Percentiles rank a stretch among this genome's conserved stretches.
These are phyloP conservation scores for Lasiodiplodia sp. DNA, from an alignment of 2,329 filamentous ascomycete species.

Conservation along the genomic window DNA sequence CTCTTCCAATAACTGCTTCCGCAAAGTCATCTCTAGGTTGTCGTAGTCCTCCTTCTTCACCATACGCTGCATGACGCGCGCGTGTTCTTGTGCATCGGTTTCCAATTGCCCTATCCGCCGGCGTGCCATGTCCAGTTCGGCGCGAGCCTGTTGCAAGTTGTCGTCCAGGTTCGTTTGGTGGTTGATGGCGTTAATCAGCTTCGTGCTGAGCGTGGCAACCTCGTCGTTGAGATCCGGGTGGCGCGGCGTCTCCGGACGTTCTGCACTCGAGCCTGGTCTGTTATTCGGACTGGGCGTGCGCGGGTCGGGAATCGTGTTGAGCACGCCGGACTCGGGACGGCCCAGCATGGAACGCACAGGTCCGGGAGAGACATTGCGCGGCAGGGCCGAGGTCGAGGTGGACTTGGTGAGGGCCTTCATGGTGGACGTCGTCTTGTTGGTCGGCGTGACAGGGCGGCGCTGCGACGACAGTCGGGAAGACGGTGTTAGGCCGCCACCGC, in stretches of 20 bases:
- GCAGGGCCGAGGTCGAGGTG: slow-evolving; percentile 46
- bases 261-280: slow-evolving; percentile 41
- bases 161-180: slow-evolving; percentile 93
- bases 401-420: slow-evolving; percentile 47
- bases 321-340: slow-evolving; percentile 62
- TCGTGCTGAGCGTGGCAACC: slow-evolving; percentile 89
- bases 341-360: slow-evolving; percentile 32
- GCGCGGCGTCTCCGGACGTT: slow-evolving; percentile 46
- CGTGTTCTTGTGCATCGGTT: slow-evolving; percentile 64
- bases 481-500: slow-evolving; percentile 37
- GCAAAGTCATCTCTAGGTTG: slow-evolving; percentile 50
- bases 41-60: slow-evolving; percentile 79
- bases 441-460: slow-evolving; percentile 45
- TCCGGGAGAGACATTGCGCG: slow-evolving; percentile 33
- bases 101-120: slow-evolving; percentile 75
- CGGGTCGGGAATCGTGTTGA: slow-evolving; percentile 71
- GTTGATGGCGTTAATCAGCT: slow-evolving; percentile 97
- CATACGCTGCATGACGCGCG: slow-evolving; percentile 67
- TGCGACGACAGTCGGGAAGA: slow-evolving; percentile 41
- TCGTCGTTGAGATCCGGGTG: slow-evolving; percentile 73
- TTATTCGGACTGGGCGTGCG: slow-evolving; percentile 49
- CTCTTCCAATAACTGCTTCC: slow-evolving; percentile 52
- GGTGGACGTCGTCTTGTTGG: slow-evolving; percentile 36
- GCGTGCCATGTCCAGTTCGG: slow-evolving; percentile 79
- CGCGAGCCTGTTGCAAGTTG: slow-evolving; percentile 78